Evolutionary conservation across 2,329 filamentous ascomycete species (phyloP), one percentile per base, ranked within the genome.

Genomic region (Stemphylium beticola): DNA sequence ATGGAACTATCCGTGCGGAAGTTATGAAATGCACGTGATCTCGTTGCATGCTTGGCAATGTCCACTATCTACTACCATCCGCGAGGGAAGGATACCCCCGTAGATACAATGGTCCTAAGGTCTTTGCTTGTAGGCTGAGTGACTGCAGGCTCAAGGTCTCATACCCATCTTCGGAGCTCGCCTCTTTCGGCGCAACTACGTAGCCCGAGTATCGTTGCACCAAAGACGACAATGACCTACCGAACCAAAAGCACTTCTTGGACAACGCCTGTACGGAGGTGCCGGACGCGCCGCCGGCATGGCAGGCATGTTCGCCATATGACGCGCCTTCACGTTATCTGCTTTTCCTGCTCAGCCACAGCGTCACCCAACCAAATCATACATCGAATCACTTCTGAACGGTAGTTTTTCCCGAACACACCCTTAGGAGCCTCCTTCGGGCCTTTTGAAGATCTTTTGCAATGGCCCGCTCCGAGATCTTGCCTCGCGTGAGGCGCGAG

Each of bases 391-490:
- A 31, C 40, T 17, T 12, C 17, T 3, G 1, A 32, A 17, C 38
- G 45, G 34, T 33, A 34, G 36, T 11, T 4, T 18, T 26, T 22
- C 14, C 45, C 32, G 22, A 29, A 18, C 39, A 7, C 48, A 43
- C 26, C 47, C 29, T 22, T 20, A 18, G 17, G 26, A 20, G 31
- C 32, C 24, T 15, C 20, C 22, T 42, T 50, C 51, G 51, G 51
- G 24, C 51, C 45, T 54, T 49, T 49, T 31, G 42, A 8, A 31
- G 33, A 49, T 44, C 32, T 36, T 26, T 49, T 49, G 45, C 33
- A 50, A 43, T 49, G 45, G 51, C 51, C 51, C 51, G 45, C 51
- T 37, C 51, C 45, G 39, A 42, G 29, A 54, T 49, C 24, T 37
- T 48, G 34, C 36, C 26, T 29, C 18, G 29, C 38, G 50, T 38